These are phyloP conservation scores for Tylopilus rubrobrunneus DNA, from an alignment of 768 basidiomycete species.

Conservation along the genomic window DNA sequence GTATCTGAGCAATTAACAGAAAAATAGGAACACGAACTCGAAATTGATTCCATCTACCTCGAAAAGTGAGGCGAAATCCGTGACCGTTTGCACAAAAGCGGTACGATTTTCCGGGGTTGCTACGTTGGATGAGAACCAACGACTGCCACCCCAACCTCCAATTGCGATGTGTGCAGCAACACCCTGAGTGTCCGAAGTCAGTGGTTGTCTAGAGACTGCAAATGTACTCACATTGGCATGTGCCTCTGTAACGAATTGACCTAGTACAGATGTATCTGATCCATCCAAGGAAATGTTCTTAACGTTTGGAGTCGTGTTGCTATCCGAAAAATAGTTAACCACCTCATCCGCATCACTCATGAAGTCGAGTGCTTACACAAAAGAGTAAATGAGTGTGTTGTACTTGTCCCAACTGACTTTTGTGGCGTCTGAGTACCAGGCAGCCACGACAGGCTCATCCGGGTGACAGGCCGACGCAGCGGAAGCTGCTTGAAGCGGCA, in stretches of 20 bases:
- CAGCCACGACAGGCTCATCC: conserved; percentile 36
- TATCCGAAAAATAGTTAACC: background rate
- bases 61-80: background rate
- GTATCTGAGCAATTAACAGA: background rate
- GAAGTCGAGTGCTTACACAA: conserved; percentile 41
- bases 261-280: background rate
- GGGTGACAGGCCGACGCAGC: background rate
- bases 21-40: background rate
- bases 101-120: background rate
- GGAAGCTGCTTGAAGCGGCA: background rate
- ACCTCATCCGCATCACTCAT: background rate
- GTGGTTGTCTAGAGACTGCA: background rate
- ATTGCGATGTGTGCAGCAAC: background rate
- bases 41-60: background rate
- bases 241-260: background rate
- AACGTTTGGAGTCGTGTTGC: background rate
- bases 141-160: background rate
- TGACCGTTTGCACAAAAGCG: background rate
- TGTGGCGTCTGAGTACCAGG: conserved; percentile 50
- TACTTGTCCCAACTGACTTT: conserved; percentile 69
- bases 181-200: background rate
- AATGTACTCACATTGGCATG: background rate
- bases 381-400: conserved; percentile 64
- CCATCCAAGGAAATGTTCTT: background rate
- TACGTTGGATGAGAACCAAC: background rate